Conservation (phyloP, 257 asterid genomes). For the Nicotiana obtusifolia region DNA sequence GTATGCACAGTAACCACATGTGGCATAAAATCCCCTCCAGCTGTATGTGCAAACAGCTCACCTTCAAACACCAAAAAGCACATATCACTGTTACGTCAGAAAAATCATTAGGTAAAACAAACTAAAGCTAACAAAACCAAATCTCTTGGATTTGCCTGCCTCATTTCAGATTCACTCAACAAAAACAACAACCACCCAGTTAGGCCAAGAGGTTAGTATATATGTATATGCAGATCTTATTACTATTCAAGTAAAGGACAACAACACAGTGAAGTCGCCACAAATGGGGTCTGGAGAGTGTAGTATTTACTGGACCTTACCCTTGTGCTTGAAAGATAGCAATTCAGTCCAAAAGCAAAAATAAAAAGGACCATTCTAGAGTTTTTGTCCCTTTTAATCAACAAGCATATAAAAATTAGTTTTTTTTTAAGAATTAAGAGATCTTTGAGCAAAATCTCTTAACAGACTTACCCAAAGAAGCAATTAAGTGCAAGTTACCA, state of each 20-base stretch:
- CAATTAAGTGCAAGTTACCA: slow-evolving; percentile 49
- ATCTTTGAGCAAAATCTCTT: not conserved
- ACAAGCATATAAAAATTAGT: not conserved
- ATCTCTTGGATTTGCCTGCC: not conserved
- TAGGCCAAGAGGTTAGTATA: no score
- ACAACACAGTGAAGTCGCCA: no score
- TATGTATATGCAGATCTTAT: no score
- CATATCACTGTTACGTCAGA: not conserved
- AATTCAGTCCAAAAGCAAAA: not conserved
- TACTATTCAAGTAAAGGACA: no score
- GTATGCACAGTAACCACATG: slow-evolving; percentile 74
- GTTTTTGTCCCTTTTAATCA: not conserved
- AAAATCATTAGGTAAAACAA: not conserved
- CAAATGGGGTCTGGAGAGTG: rapidly evolving
- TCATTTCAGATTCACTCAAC: not conserved
- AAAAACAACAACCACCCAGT: no score
- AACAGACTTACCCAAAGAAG: slow-evolving; percentile 55
- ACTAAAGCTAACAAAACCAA: not conserved
- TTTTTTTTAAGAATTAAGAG: not conserved
- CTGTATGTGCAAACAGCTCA: slow-evolving; percentile 71
- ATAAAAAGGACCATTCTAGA: not conserved
- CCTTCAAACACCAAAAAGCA: slow-evolving; percentile 42
- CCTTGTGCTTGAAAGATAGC: no score
- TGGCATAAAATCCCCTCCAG: slow-evolving; percentile 82
- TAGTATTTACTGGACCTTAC: no score